Base-by-base conservation (phyloP, 2,329 filamentous ascomycete species). In the Apiospora malaysiana region DNA sequence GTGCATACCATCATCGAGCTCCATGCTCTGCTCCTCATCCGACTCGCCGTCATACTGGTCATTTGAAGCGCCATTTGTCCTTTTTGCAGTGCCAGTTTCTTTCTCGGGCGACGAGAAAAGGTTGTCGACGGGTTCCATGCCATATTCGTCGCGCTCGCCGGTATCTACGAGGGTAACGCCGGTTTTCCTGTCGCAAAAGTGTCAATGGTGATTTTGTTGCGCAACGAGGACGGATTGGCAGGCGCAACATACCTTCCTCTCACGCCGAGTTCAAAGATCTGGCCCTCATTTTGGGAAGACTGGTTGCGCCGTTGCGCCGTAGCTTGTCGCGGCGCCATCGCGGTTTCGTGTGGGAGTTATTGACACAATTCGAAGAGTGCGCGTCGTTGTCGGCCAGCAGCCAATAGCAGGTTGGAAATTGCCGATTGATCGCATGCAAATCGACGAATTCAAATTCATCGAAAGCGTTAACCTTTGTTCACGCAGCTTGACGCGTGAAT, bases 41-140 rank as follows among this genome's bases (percentile, higher is more conserved):
- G 80, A 76, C 1, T 74, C 75, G 4, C 71, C 69, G 32, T 71
- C 49, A 40, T 78, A 76, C n/a, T 79, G 77, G 21, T 78, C 72
- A 76, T 81, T 76, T 68, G 74, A 59, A 66, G 75, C 72, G 42
- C 76, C 73, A 73, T 77, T 73, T 65, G 76, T 71, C 21, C 18
- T 66, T 23, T 45, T 66, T 37, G 63, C 42, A 23, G 37, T 43
- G 42, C 25, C 66, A 16, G 23, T 27, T 5, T 23, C 45, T 77
- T 91, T 93, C 74, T 90, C 88, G 18, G 95, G 94, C 25, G 95
- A 97, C 10, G 95, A 98, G 81, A 97, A 97, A 74, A 98, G 90
- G 75, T 90, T 90, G 46, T 95, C 93, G 71, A 97, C 88, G 46
- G 93, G 92, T 80, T 98, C 94, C 85, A 99, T 91, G 81, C 95